Evolutionary conservation across 495 filamentous ascomycete species (phyloP).

Genomic region (Immersiella caudata): DNA sequence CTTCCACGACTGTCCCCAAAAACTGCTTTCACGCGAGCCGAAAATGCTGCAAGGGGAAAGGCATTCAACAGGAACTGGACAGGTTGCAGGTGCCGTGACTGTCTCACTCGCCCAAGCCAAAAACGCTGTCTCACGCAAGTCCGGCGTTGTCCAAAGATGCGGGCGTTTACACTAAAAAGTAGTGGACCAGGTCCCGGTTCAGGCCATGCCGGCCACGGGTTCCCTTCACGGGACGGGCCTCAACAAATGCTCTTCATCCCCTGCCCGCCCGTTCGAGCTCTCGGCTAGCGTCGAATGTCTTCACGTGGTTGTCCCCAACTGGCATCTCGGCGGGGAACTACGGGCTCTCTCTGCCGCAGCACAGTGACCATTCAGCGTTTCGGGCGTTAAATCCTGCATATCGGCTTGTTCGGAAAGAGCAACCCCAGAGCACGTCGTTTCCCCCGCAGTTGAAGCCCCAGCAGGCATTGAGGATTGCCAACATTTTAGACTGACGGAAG

Average conservation of each 20-base stretch:
- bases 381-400: not conserved
- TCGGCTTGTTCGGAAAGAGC: slow-evolving; percentile 12
- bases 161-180: slow-evolving; percentile 3
- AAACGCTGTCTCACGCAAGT: slow-evolving; percentile 10
- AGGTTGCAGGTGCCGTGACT: slow-evolving; percentile 23
- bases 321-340: slow-evolving; percentile 12
- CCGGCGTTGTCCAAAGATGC: slow-evolving; percentile 5
- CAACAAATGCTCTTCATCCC: slow-evolving; percentile 18
- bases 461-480: not conserved
- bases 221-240: slow-evolving; percentile 10
- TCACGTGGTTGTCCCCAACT: slow-evolving; percentile 23
- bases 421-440: not conserved
- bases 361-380: slow-evolving; percentile 12
- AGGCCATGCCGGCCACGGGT: not conserved
- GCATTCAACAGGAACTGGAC: slow-evolving; percentile 19
- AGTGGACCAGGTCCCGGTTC: not conserved
- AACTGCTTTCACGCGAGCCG: not conserved
- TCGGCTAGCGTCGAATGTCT: slow-evolving; percentile 18
- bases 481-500: not conserved
- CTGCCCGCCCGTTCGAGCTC: not conserved
- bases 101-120: slow-evolving; percentile 1
- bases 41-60: slow-evolving; percentile 7
- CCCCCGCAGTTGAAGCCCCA: not conserved
- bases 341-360: not conserved
- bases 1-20: not conserved